Base-by-base conservation (phyloP, 306 rosid genomes). In the Morella rubra region DNA sequence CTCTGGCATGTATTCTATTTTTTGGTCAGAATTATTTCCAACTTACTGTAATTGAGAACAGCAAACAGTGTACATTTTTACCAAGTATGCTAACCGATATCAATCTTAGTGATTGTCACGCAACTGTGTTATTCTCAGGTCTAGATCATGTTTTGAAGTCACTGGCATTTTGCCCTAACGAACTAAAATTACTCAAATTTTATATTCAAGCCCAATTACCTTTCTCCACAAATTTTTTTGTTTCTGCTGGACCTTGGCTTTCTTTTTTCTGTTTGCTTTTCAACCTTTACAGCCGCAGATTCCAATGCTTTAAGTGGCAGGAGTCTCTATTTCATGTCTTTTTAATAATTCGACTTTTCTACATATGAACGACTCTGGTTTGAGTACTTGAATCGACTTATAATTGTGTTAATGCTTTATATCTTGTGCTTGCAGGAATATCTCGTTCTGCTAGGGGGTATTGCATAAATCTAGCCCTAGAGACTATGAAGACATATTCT, bases 401-500 rank as follows among this genome's bases (percentile, higher is more conserved):
- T 51, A 52, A 42, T 79, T 24, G 13, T 74, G 64, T 73, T 47
- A 20, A 79, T 69, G 40, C 32, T 50, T 37, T 67, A 42, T 67
- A 47, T 72, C 19, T 82, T 79, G 67, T 73, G 44, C 32, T 79
- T 81, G 13, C 64, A 94, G 98, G 97, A 81, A 85, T 94, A 62
- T 94, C 98, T 75, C 89, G 89, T 72, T 91, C 98, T 64, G 98
- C 97, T 4, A 87, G 97, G 84, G 98, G 97, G 4, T 94, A 91
- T 81, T 90, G 98, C 91, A 86, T 94, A 72, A 90, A 74, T 72
- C 81, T 86, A 73, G 91, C 90, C 74, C 56, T 90, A 27, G 98
- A 94, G 93, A 90, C 98, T 66, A 94, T 94, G 98, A 94, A 94
- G 89, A 85, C 97, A 2, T 91, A 81, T 80, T 86, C 87, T 2